Evolutionary conservation across 2,329 filamentous ascomycete species (phyloP), one percentile per base, ranked within the genome.

Genomic region (Verruconis gallopava): DNA sequence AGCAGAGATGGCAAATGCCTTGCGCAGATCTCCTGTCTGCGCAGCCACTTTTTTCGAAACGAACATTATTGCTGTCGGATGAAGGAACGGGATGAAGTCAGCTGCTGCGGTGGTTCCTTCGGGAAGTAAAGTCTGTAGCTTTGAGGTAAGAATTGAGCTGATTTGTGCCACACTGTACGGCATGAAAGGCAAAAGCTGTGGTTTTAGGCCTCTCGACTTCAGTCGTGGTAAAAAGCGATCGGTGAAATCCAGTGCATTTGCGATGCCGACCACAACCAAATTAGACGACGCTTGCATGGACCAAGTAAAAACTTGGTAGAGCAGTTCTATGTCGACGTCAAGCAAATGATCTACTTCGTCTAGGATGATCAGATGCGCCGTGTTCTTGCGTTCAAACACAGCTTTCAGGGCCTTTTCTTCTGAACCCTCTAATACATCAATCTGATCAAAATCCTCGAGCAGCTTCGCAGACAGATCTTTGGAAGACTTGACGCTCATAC

Each of bases 281-380:
- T 75, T 77, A 0, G 91, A 95, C 1, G 75, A 74, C 48, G 78
- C 78, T 47, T 85, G 76, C 53, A 98, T 67, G 1, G 91, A 93
- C 88, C 89, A 96, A 57, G 95, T 88, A 51, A 98, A 95, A n/a
- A 98, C 69, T 47, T 78, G 82, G 63, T 96, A 95, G 12, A 98
- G 68, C 42, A 91, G 81, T 51, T 93, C 85, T 45, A 91, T 67
- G 51, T 95, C 89, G 48, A 94, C 69, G 1, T 84, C 89, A 32
- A 98, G 70, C 38, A 98, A 78, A 55, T 93, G 84, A 54, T 98
- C 91, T 46, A 98, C 89, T 63, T 98, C 91, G 54, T 98, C 91
- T 44, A 98, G 68, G 1, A 85, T 82, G 21, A 98, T 77, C n/a
- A 96, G 60, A 54, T 82, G 93, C 11, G 83, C 72, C 30, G 58